These are phyloP conservation scores for Ramaria rubella DNA, from an alignment of 768 basidiomycete species.

Conservation along the genomic window DNA sequence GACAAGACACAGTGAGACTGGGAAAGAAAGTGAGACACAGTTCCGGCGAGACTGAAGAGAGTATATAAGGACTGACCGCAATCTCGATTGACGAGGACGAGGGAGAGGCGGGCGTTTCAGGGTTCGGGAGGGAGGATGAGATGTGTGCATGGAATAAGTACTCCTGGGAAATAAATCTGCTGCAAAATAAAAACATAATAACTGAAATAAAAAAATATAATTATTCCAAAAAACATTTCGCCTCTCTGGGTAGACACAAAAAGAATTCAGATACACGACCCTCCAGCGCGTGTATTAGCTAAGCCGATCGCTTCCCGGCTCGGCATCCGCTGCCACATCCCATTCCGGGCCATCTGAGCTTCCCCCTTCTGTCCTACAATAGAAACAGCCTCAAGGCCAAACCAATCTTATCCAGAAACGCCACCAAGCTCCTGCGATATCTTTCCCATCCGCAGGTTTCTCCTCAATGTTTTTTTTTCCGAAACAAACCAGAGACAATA, in stretches of 20 bases:
- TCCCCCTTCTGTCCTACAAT: too few species aligned
- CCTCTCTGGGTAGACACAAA: too few species aligned
- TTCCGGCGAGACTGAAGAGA: not conserved
- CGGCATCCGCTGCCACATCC: not conserved
- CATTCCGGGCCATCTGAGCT: not conserved
- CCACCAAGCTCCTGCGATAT: too few species aligned
- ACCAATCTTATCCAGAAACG: too few species aligned
- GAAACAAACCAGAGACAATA: too few species aligned
- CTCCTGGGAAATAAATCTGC: not conserved
- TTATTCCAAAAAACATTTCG: not conserved
- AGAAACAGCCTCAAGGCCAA: too few species aligned
- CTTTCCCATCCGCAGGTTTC: too few species aligned
- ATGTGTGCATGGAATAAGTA: not conserved
- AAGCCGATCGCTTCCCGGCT: not conserved
- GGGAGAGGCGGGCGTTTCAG: not conserved
- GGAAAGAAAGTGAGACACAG: not conserved
- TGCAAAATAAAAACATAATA: not conserved
- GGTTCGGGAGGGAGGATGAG: not conserved
- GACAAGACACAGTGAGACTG: not conserved
- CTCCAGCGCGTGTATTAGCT: not conserved
- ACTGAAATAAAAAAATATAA: not conserved
- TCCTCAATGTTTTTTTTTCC: too few species aligned
- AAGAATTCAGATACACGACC: not conserved
- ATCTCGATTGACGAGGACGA: slow-evolving; percentile 1
- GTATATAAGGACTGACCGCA: not conserved